Evolutionary conservation across 192 early-diverging fungal genomes (phyloP).

Genomic region (Gonapodya prolifera): DNA sequence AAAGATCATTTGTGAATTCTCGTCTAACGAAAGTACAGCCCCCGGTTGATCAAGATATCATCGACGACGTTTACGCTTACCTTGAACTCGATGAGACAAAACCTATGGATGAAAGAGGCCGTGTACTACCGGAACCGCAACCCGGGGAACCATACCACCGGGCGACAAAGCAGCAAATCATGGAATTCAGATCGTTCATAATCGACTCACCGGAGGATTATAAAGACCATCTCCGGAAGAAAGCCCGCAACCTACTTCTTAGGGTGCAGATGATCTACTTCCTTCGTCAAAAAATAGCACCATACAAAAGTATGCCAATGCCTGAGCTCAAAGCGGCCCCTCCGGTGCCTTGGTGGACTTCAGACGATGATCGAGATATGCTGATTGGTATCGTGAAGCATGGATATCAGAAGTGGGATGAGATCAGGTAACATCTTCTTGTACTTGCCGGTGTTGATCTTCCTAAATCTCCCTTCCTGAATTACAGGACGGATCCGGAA

Average conservation of each 20-base stretch:
- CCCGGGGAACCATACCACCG: slow-evolving; percentile 37
- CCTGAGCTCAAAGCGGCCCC: slow-evolving; percentile 50
- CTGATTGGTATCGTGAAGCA: slow-evolving; percentile 63
- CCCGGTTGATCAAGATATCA: slow-evolving; percentile 43
- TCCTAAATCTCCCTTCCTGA: slow-evolving; percentile 19
- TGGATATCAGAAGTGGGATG: slow-evolving; percentile 53
- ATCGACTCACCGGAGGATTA: slow-evolving; percentile 61
- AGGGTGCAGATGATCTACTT: slow-evolving; percentile 64
- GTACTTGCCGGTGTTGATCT: not conserved
- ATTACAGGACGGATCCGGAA: slow-evolving; percentile 28
- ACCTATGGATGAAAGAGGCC: slow-evolving; percentile 4
- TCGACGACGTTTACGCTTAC: slow-evolving; percentile 44
- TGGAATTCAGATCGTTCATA: slow-evolving; percentile 58
- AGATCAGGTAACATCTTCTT: slow-evolving; percentile 5
- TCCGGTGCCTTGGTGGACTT: slow-evolving; percentile 57
- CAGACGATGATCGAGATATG: slow-evolving; percentile 63
- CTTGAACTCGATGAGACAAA: slow-evolving; percentile 11
- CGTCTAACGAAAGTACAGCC: too few species aligned
- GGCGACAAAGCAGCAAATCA: slow-evolving; percentile 50
- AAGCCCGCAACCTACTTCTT: slow-evolving; percentile 53
- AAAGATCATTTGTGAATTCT: too few species aligned
- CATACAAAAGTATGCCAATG: slow-evolving; percentile 46
- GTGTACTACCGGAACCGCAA: not conserved
- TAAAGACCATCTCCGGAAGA: slow-evolving; percentile 55
- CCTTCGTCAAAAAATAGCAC: slow-evolving; percentile 57